These are phyloP conservation scores for Mikania micrantha DNA, from an alignment of 129 eudicot species.

Conservation along the genomic window DNA sequence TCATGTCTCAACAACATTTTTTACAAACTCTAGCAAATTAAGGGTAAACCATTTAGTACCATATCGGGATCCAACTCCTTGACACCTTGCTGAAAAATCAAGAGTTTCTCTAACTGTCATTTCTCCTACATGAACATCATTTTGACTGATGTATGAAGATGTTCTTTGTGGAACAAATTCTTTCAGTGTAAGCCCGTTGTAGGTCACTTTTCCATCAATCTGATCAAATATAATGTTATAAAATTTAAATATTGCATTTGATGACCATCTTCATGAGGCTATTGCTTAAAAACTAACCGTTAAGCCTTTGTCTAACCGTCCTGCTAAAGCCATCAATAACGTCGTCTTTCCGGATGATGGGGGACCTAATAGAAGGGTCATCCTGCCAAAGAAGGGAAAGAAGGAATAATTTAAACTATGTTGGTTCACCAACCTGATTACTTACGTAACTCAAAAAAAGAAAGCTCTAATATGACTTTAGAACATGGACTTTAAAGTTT, in stretches of 20 bases:
- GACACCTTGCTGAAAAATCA: conserved; percentile 82
- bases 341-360: conserved; percentile 79
- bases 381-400: conserved; percentile 26
- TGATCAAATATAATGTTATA: not conserved
- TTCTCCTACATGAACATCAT: conserved; percentile 72
- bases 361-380: conserved; percentile 66
- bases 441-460: too few species aligned
- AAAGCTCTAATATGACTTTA: too few species aligned
- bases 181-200: conserved; percentile 66
- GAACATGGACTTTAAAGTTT: too few species aligned
- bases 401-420: not conserved
- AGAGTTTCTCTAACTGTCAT: conserved; percentile 88
- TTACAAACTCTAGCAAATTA: not conserved
- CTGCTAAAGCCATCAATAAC: conserved; percentile 44
- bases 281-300: conserved; percentile 22
- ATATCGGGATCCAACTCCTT: conserved; percentile 73
- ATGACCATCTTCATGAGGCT: not conserved
- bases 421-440: too few species aligned
- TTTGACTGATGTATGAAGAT: conserved; percentile 76
- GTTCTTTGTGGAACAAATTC: conserved; percentile 82
- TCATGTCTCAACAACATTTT: too few species aligned
- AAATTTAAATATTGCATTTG: not conserved
- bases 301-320: conserved; percentile 33
- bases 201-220: conserved; percentile 63
- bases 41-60: conserved; percentile 35